Conservation (phyloP, 2,329 filamentous ascomycete species). For the Trichoderma lentiforme region DNA sequence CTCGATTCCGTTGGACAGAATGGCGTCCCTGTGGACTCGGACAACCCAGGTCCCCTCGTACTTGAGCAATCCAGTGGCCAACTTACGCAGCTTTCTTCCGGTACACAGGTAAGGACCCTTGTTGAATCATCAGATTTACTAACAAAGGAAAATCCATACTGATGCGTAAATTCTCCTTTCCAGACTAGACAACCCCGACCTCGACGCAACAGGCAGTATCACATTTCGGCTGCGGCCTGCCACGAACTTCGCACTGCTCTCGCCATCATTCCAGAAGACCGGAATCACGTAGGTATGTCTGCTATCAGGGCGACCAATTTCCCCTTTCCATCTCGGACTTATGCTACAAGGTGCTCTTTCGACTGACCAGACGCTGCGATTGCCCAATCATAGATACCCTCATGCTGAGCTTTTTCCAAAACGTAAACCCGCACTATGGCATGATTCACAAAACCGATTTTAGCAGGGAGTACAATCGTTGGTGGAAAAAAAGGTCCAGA, state of each 20-base stretch:
- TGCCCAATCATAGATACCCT: constrained; percentile 25
- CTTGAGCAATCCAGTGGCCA: neutral
- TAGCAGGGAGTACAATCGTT: constrained; percentile 29
- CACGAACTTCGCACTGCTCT: neutral
- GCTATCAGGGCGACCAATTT: neutral
- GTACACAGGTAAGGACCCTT: neutral
- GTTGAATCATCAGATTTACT: neutral
- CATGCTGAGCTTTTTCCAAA: constrained; percentile 29
- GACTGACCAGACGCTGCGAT: neutral
- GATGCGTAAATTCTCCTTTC: neutral
- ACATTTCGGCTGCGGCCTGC: neutral
- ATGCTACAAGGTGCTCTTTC: neutral
- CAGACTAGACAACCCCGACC: neutral
- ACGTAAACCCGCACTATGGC: constrained; percentile 35
- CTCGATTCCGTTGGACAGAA: neutral
- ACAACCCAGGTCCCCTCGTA: no score
- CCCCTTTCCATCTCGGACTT: neutral
- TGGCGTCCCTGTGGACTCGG: neutral
- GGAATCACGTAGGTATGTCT: neutral
- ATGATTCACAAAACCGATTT: constrained; percentile 32
- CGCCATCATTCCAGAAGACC: neutral
- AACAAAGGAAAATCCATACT: neutral
- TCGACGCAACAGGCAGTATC: neutral
- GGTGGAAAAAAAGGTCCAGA: constrained; percentile 28
- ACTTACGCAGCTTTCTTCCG: neutral